A percentile compares a stretch with the other conserved stretches of the same genome.
Conservation (phyloP, 306 rosid genomes). For the Prunus mongolica region DNA sequence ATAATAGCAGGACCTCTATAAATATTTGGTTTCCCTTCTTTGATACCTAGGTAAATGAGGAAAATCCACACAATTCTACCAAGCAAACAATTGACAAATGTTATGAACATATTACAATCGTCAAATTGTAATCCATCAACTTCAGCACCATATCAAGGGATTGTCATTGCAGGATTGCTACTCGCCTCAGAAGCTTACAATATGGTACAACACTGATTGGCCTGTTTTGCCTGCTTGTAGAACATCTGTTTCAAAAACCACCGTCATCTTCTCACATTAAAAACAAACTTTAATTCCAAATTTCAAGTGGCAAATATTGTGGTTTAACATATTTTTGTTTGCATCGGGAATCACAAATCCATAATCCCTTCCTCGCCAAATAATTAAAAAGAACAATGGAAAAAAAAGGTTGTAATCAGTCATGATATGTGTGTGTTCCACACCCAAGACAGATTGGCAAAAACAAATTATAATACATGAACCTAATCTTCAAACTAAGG, state of each 20-base stretch:
- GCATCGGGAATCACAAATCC: neutral
- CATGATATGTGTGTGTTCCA: neutral
- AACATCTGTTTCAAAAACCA: slow-evolving; percentile 83
- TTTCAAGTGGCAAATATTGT: neutral
- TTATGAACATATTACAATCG: slow-evolving; percentile 51
- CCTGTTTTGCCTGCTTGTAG: slow-evolving; percentile 94
- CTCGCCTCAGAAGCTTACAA: slow-evolving; percentile 46
- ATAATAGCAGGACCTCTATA: slow-evolving; percentile 25
- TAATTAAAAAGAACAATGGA: neutral
- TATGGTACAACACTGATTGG: slow-evolving; percentile 85
- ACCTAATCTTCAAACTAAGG: neutral
- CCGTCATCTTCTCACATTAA: slow-evolving; percentile 22
- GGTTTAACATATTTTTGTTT: neutral
- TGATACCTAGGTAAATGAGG: slow-evolving; percentile 31
- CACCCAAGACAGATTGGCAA: neutral
- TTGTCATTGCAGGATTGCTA: slow-evolving; percentile 20
- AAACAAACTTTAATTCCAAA: neutral
- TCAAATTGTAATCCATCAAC: slow-evolving; percentile 39
- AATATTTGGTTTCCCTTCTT: slow-evolving; percentile 33
- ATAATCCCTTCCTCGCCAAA: neutral
- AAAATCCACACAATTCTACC: slow-evolving; percentile 42
- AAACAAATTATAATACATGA: neutral
- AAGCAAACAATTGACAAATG: slow-evolving; percentile 52
- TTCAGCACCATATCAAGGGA: slow-evolving; percentile 22
- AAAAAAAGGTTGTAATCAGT: neutral